These are phyloP conservation scores for Aspergillus pseudonomiae DNA, from an alignment of 2,329 filamentous ascomycete species.

Conservation along the genomic window DNA sequence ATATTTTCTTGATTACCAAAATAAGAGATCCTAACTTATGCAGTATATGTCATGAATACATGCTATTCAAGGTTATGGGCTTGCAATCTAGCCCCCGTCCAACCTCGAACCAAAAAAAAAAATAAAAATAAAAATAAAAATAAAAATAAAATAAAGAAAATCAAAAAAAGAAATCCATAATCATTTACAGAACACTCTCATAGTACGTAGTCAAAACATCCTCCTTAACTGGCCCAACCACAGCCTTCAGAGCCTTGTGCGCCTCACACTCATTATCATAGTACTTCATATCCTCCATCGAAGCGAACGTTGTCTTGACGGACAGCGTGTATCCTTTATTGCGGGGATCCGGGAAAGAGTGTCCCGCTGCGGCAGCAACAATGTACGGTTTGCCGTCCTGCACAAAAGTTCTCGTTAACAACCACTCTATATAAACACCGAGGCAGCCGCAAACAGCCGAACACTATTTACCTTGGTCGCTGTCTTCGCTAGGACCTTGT, in stretches of 20 bases:
- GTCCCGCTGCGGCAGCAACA: conserved; percentile 58
- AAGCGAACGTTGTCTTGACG: conserved; percentile 65
- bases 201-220: conserved; percentile 43
- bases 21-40: conserved; percentile 24
- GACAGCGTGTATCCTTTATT: conserved; percentile 68
- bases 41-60: conserved; percentile 30
- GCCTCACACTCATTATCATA: conserved; percentile 65
- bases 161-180: neutral
- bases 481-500: conserved; percentile 46
- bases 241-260: conserved; percentile 53
- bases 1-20: conserved; percentile 5
- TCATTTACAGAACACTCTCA: conserved; percentile 37
- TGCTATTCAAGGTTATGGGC: conserved; percentile 10
- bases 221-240: conserved; percentile 35
- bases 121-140: too few relatives aligned
- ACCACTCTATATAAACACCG: neutral
- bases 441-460: too few relatives aligned
- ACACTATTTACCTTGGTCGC: conserved; percentile 45
- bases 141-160: neutral
- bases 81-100: neutral
- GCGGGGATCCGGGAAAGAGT: conserved; percentile 60
- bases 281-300: conserved; percentile 68
- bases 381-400: conserved; percentile 75
- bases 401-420: neutral
- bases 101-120: conserved; percentile 1